Evolutionary conservation across 257 asterid species (phyloP).

Genomic region (Solanum virginianum): DNA sequence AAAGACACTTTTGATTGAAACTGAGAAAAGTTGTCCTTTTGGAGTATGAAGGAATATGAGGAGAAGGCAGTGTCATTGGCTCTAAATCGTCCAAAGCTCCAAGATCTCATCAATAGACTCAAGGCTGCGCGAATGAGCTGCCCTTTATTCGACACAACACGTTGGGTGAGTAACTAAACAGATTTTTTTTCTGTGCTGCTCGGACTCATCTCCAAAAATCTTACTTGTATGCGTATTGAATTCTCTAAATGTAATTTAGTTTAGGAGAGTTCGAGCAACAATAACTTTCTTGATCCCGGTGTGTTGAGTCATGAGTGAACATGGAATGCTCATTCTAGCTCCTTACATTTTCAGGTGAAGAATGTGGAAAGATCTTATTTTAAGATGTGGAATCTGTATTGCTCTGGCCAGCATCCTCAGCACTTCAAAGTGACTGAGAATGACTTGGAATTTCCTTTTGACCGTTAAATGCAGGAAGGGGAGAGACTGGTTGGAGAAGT

Average conservation of each 20-base stretch:
- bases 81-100: constrained; percentile 55
- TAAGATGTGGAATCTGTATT: constrained; percentile 88
- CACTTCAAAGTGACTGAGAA: constrained; percentile 77
- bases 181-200: not conserved
- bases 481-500: not conserved
- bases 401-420: constrained; percentile 80
- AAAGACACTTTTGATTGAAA: not conserved
- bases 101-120: constrained; percentile 57
- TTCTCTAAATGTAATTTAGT: not conserved
- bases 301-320: not conserved
- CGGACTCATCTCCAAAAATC: not conserved
- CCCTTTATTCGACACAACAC: constrained; percentile 75
- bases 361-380: constrained; percentile 81
- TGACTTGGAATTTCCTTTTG: constrained; percentile 60
- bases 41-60: constrained; percentile 83
- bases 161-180: constrained; percentile 58
- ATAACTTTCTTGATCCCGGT: not conserved
- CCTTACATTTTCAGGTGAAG: constrained; percentile 37
- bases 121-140: constrained; percentile 68
- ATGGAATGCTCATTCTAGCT: not conserved
- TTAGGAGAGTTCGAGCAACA: not conserved
- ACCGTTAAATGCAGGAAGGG: constrained; percentile 12
- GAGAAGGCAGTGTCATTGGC: constrained; percentile 84
- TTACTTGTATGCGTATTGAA: not conserved
- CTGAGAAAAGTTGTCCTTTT: not conserved